Evolutionary conservation across 2,329 filamentous ascomycete species (phyloP).

Genomic region (Sporothrix pallida): DNA sequence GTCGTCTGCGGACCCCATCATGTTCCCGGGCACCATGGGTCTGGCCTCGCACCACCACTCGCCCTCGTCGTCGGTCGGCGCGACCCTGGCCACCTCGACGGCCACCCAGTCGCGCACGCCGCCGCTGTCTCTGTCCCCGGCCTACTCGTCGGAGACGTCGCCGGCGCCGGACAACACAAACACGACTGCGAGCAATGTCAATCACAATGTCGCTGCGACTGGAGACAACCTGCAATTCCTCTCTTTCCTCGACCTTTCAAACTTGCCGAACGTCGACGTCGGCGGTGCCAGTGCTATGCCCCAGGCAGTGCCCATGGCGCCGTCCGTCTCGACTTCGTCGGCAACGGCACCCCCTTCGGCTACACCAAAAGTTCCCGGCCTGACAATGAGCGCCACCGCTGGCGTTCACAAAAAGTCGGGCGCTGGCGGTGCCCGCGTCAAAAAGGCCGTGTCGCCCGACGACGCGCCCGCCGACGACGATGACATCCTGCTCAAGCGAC

Average conservation of each 20-base stretch:
- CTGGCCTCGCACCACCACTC: neutral
- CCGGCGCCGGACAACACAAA: neutral
- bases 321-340: neutral
- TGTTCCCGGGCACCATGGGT: neutral
- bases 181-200: neutral
- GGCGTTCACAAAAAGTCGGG: slow-evolving; percentile 22
- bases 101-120: slow-evolving; percentile 30
- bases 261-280: neutral
- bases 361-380: slow-evolving; percentile 2
- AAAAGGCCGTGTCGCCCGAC: neutral
- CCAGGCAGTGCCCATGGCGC: neutral
- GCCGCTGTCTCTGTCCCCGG: slow-evolving; percentile 27
- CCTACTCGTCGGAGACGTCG: slow-evolving; percentile 26
- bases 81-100: slow-evolving; percentile 26
- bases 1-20: slow-evolving; percentile 5
- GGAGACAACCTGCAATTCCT: neutral
- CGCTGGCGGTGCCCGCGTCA: slow-evolving; percentile 22
- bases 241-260: slow-evolving; percentile 19
- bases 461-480: slow-evolving; percentile 35
- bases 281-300: too few species aligned
- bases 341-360: neutral
- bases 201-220: neutral
- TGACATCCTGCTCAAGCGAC: slow-evolving; percentile 54
- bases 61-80: slow-evolving; percentile 6
- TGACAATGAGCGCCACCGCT: neutral